phyloP scores from a whole-genome alignment of 2,329 filamentous ascomycete genomes.

The Cercospora sp. region DNA sequence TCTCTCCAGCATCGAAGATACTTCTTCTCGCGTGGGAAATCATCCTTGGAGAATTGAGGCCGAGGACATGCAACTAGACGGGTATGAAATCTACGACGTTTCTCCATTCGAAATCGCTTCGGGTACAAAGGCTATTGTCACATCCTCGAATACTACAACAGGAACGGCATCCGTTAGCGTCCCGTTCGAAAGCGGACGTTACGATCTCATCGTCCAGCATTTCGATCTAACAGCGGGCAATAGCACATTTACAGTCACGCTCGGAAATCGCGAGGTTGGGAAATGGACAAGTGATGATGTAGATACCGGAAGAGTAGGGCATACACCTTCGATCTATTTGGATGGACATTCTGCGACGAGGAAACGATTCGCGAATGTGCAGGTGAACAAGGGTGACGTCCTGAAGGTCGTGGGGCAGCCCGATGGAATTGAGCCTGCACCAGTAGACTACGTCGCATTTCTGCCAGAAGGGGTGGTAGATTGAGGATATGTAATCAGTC shows the following conservation, averaged over 20 bases:
- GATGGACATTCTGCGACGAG: slow-evolving; percentile 67
- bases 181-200: slow-evolving; percentile 54
- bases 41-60: slow-evolving; percentile 69
- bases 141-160: slow-evolving; percentile 52
- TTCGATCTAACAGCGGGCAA: slow-evolving; percentile 62
- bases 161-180: slow-evolving; percentile 54
- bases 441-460: slow-evolving; percentile 66
- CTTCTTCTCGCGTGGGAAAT: slow-evolving; percentile 56
- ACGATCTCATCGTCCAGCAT: slow-evolving; percentile 67
- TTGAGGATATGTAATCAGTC: slow-evolving; percentile 8
- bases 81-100: slow-evolving; percentile 57
- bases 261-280: slow-evolving; percentile 57
- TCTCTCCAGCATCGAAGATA: slow-evolving; percentile 61
- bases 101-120: slow-evolving; percentile 62
- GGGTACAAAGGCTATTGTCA: slow-evolving; percentile 57
- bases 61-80: slow-evolving; percentile 61
- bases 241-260: slow-evolving; percentile 55
- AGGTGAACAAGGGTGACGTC: slow-evolving; percentile 53
- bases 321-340: slow-evolving; percentile 58
- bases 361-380: slow-evolving; percentile 50
- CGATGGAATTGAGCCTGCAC: slow-evolving; percentile 62
- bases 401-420: slow-evolving; percentile 59
- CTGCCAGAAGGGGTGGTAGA: slow-evolving; percentile 55
- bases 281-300: slow-evolving; percentile 48
- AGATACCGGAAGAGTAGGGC: slow-evolving; percentile 59